A percentile compares a stretch with the other conserved stretches of the same genome.
phyloP scores from a whole-genome alignment of 441 rosid genomes.

The Populus hybrid region DNA sequence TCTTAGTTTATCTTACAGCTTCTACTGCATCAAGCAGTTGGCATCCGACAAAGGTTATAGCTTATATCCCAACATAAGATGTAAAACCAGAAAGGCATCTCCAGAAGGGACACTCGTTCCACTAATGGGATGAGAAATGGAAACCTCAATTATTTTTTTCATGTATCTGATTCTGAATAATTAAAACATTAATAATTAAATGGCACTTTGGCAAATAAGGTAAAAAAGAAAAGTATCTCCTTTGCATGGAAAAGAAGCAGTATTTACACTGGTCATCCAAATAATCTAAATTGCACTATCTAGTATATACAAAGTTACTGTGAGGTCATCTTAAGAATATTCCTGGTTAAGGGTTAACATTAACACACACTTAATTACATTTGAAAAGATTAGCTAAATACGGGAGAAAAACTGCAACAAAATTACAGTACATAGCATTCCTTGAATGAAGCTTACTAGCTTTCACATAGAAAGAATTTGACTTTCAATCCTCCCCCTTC shows the following conservation, averaged over 20 bases:
- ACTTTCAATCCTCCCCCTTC: slow-evolving; percentile 14
- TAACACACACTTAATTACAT: background rate
- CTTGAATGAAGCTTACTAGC: slow-evolving; percentile 13
- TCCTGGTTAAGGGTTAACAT: background rate
- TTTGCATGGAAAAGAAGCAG: background rate
- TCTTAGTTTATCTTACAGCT: background rate
- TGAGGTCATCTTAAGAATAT: background rate
- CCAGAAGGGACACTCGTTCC: background rate
- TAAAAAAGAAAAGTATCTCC: background rate
- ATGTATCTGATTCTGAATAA: background rate
- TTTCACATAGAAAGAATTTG: slow-evolving; percentile 20
- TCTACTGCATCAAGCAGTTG: background rate
- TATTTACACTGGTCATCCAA: background rate
- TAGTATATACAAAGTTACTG: background rate
- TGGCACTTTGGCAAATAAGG: background rate
- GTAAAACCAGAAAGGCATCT: background rate
- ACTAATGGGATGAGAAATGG: background rate
- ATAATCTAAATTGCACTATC: background rate
- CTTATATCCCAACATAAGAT: background rate
- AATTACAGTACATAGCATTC: background rate
- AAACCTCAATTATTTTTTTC: background rate
- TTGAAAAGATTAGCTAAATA: background rate
- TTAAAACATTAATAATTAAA: background rate
- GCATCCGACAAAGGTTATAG: background rate
- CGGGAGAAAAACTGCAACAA: background rate